Evolutionary conservation across 805 yeast species (phyloP), one percentile per base, ranked within the genome.

Genomic region (baker's yeast (Saccharomyces cerevisiae)): DNA sequence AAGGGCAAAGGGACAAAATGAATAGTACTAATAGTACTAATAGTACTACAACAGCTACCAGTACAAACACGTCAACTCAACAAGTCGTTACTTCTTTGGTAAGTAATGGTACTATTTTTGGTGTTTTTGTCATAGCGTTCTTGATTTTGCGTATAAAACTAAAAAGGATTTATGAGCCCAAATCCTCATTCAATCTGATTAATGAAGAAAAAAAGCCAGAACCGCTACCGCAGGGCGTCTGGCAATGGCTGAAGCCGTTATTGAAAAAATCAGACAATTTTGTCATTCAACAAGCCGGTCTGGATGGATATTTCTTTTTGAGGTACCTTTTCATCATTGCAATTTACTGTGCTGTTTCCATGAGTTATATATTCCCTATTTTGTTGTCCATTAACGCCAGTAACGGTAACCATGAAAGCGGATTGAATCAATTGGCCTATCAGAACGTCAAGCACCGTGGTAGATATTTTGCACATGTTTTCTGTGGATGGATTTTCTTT

Each of bases 281-380:
- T 64, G 76, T 91, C 53, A 81, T 92, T 55, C 83, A 85, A 59
- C 95, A 92, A 63, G 85, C 94, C 22, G 98, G 97, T 17, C 68
- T 92, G n/a, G 98, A 92, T 67, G 97, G 97, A 4, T 92, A 88
- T 73, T 84, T 94, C 66, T 92, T 91, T 69, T 72, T 90, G 57
- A 77, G 99, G 59, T 94, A 87, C 66, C 69, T 94, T 29, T 76
- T 80, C 50, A 63, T 86, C 41, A 73, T 89, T 58, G 73, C 80
- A 11, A 56, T 73, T 5, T 66, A 82, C 46, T 80, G 83, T 54
- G 75, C 82, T 1, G 72, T 82, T 47, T 87, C 88, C 4, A 69
- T 81, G 53, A 30, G 79, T 3, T 61, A 82, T 29, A 73, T 82
- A 6, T 82, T 80, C 76, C 83, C 86, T 6, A 78, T 92, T 50